Base-by-base conservation (phyloP, 345 rosid genomes). In the Ceriops tagal region DNA sequence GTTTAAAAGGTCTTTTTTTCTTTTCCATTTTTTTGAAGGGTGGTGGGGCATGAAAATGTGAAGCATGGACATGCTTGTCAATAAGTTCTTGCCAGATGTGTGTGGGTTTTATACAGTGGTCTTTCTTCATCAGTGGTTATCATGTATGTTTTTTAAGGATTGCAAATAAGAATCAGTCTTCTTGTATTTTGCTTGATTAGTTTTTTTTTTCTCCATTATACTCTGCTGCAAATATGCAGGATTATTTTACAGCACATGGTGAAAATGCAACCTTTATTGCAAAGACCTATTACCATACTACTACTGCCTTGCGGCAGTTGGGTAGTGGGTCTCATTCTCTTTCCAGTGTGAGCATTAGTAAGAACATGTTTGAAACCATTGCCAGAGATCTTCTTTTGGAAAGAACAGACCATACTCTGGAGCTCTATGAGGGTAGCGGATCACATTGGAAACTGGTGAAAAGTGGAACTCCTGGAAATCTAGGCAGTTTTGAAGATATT, bases 401-500 rank as follows among this genome's bases (percentile, higher is more conserved):
- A 77, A 82, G 96, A 69, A 92, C 93, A 37, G 96, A 92, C 71
- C 97, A 85, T 56, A 92, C 96, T 6, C 81, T 95, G 35, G 97
- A 95, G 80, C 85, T 92, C 63, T 95, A 88, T 53, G 92, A 92
- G 51, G 97, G 96, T 47, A 88, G 90, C 71, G 97, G 97, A 37
- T 90, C 99, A 57, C 87, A 92, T 65, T 95, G 99, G 97, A 89
- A 84, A 71, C 79, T 92, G 65, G 82, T 86, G 69, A 95, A 84
- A 78, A 83, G 84, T 52, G 99, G 89, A 53, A 88, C 92, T 74
- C 99, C 97, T 71, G 99, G 97, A 68, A 92, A 90, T 86, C 80
- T 95, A 11, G 96, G 97, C 7, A 87, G 92, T 79, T 95, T 92
- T 77, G 99, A 95, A 82, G 99, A 95, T 82, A 83, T 95, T 82